phyloP scores from a whole-genome alignment of 352 stramenopile genomes.

The Globisporangium okanoganense region DNA sequence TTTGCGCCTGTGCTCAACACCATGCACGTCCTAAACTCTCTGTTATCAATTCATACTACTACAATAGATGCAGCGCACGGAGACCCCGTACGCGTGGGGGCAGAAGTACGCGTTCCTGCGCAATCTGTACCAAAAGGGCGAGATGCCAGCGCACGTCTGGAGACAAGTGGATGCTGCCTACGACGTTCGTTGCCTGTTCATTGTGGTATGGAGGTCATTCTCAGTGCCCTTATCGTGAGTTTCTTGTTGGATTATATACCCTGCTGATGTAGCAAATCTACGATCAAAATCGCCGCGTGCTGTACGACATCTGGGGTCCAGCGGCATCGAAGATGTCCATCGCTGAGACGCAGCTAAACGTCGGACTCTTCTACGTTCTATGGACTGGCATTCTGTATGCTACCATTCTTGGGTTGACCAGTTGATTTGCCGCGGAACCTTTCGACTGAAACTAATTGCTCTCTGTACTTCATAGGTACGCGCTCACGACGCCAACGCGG shows the following conservation, averaged over 20 bases:
- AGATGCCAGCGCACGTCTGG: slow-evolving; percentile 55
- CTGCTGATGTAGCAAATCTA: slow-evolving; percentile 43
- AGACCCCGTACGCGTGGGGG: slow-evolving; percentile 47
- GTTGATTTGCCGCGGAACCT: neutral
- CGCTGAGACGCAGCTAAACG: slow-evolving; percentile 49
- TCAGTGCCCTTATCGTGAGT: neutral
- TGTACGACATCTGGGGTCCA: slow-evolving; percentile 70
- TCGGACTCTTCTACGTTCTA: slow-evolving; percentile 63
- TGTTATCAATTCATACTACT: neutral
- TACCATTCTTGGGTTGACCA: neutral
- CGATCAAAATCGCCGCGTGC: slow-evolving; percentile 39
- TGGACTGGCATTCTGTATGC: slow-evolving; percentile 64
- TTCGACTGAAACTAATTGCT: neutral
- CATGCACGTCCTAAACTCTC: neutral
- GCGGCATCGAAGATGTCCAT: slow-evolving; percentile 36
- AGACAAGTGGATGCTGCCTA: slow-evolving; percentile 51
- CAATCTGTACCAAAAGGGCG: slow-evolving; percentile 39
- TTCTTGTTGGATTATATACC: neutral
- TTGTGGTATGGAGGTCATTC: neutral
- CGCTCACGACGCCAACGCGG: slow-evolving; percentile 40
- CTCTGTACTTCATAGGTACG: slow-evolving; percentile 26
- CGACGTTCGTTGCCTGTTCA: slow-evolving; percentile 32
- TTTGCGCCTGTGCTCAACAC: neutral
- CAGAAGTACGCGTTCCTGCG: slow-evolving; percentile 62
- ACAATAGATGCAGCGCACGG: slow-evolving; percentile 46